phyloP scores from a whole-genome alignment of 768 basidiomycete species.

The Nevesoporus exiguus region DNA sequence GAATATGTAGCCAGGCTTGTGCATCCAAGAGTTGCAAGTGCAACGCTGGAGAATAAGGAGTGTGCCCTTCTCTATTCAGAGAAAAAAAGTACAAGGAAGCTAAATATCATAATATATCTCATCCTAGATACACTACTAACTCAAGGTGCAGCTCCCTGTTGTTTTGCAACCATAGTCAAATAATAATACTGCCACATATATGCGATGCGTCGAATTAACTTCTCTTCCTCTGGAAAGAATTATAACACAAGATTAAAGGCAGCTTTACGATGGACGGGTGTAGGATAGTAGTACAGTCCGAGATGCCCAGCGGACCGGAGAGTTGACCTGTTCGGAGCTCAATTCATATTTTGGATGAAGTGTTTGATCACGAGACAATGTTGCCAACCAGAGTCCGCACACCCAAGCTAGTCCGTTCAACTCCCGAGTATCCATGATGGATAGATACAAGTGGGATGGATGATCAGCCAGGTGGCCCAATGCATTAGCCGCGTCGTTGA shows the following conservation, averaged over 20 bases:
- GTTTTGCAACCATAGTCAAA: too few species aligned
- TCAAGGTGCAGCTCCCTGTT: too few species aligned
- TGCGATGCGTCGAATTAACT: not conserved
- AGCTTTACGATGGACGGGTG: not conserved
- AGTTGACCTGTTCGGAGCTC: not conserved
- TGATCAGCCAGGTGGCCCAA: not conserved
- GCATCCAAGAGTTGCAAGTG: too few species aligned
- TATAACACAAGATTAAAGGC: not conserved
- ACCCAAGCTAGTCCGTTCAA: not conserved
- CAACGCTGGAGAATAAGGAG: too few species aligned
- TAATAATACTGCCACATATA: too few species aligned
- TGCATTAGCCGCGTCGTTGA: not conserved
- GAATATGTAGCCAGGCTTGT: too few species aligned
- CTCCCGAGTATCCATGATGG: not conserved
- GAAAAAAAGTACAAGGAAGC: too few species aligned
- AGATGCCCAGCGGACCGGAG: not conserved
- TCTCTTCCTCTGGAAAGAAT: not conserved
- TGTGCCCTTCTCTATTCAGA: too few species aligned
- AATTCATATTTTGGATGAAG: not conserved
- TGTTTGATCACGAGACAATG: not conserved
- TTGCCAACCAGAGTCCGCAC: not conserved
- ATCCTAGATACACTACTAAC: too few species aligned
- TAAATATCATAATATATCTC: too few species aligned
- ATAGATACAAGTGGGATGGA: not conserved
- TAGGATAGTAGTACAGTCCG: not conserved